These are phyloP conservation scores for Tritrichomonas foetus DNA, from an alignment of 208 protist species.

Conservation along the genomic window DNA sequence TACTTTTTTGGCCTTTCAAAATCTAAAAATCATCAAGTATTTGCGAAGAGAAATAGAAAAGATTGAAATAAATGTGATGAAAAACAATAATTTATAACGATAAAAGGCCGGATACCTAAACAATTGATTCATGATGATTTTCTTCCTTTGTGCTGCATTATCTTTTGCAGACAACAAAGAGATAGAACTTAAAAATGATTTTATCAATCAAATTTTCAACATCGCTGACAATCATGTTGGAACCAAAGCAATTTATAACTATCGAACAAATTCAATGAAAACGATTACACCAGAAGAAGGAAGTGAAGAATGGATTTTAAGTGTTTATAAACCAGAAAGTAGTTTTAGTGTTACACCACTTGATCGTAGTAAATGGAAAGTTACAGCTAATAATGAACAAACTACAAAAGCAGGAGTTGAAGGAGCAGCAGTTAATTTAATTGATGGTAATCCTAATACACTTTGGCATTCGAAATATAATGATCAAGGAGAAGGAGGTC, in stretches of 20 bases:
- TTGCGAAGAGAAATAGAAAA: too few species aligned
- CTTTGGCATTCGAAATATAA: not conserved
- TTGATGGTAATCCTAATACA: not conserved
- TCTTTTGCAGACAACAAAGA: too few species aligned
- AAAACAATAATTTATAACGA: too few species aligned
- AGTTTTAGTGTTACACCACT: not conserved
- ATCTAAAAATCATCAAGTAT: too few species aligned
- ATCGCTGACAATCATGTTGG: not conserved
- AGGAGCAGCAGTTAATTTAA: not conserved
- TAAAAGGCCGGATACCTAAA: too few species aligned
- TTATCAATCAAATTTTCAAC: not conserved
- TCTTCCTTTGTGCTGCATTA: too few species aligned
- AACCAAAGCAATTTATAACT: not conserved
- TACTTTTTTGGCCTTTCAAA: too few species aligned
- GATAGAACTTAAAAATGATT: not conserved
- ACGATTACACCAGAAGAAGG: not conserved
- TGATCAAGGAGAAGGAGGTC: not conserved
- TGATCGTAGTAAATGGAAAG: not conserved
- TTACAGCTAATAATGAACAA: not conserved
- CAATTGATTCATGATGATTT: too few species aligned
- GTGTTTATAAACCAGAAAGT: not conserved
- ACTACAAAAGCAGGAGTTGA: not conserved
- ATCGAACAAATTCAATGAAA: not conserved
- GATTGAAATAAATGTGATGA: too few species aligned
- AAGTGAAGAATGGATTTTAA: not conserved